Base-by-base conservation (phyloP, 1,284 basidiomycete genomes). In the Marasmius tenuissimus region DNA sequence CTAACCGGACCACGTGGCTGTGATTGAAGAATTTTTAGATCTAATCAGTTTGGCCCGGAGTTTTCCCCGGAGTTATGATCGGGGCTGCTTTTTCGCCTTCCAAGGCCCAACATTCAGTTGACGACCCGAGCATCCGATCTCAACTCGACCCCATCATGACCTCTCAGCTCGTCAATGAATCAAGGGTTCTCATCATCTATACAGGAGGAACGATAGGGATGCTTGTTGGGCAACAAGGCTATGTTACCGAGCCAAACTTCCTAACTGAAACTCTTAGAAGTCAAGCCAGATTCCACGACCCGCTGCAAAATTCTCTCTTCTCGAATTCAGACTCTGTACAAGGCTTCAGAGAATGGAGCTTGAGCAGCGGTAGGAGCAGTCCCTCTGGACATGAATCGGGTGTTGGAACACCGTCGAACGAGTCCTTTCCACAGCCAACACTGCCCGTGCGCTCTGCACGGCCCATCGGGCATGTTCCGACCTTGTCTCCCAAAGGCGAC, bases 211-310 rank as follows among this genome's bases (percentile, higher is more conserved):
- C 93, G 0, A 92, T 95, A 66, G 92, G 92, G 11, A 94, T 94
- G 93, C 87, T 94, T 47, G 82, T 91, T 40, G 86, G 89, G 40
- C 78, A 86, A 37, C 83, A 88, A 65, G 93, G 94, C 56, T 96
- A 95, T 72, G 90, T 92, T 12, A 92, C 94, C 11, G 94, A 96
- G 70, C 92, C 94, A 0, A 88, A 89, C 66, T 96, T 95, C 73
- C 79, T 97, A 65, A 92, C 91, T 7, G 89, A 92, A 75, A 93
- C 86, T 0, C 83, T 96, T 48, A 81, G 85, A 66, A 88, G 88
- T 66, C 93, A 95, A 74, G 85, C 85, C 39, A 85, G 93, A 11
- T 95, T 95, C 69, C 92, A 96, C 73, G 93, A 95, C 69, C 93
- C 93, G 7, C 76, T 87, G 37, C 88, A 92, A 70, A 88, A 91